Evolutionary conservation across 257 asterid species (phyloP), one percentile per base, ranked within the genome.

Genomic region (Fraxinus cuspidata): DNA sequence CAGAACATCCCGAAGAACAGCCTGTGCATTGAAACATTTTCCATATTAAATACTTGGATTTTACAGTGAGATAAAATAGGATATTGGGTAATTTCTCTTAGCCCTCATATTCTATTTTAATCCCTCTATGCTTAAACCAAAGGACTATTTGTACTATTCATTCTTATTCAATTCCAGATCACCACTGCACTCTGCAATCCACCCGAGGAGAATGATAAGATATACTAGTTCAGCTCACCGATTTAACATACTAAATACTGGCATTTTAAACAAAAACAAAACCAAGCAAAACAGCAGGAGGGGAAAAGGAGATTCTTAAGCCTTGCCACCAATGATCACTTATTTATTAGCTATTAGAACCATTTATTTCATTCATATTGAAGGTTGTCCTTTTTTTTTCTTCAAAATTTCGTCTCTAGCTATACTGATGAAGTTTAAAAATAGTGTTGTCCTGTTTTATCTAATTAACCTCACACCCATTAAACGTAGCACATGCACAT

Each of bases 1-100:
- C 77, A 95, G 87, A 75, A 89, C 63, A 58, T 91, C 97, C 86
- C 94, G 87, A 69, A 95, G 99, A 80, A 95, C 98, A 85, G 99
- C 97, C 99, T 95, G 90, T 35, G 73, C 44, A 66, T 47, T 81
- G 65, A 42, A 72, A 76, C 23, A 72, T 27, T 66, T 21, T n/a
- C 19, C 47, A 38, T 69, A 38, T 79, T 63, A 79, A 81, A 74
- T 44, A 74, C 76, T 71, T 13, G 7, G 70, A 70, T 31, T 74
- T 81, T 74, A 38, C 23, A 69, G 35, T 67, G 51, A n/a, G 44
- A 60, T 15, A 70, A 72, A 8, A 73, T 63, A 56, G 11, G 65
- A 38, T 69, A 58, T 28, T 3, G 63, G 65, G 40, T 58, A 63
- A 60, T 23, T 63, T 63, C 12, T 3, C 15, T 27, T 25, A 12